A percentile compares a stretch with the other conserved stretches of the same genome.
phyloP scores from a whole-genome alignment of 345 rosid species.

The Gossypium turneri region DNA sequence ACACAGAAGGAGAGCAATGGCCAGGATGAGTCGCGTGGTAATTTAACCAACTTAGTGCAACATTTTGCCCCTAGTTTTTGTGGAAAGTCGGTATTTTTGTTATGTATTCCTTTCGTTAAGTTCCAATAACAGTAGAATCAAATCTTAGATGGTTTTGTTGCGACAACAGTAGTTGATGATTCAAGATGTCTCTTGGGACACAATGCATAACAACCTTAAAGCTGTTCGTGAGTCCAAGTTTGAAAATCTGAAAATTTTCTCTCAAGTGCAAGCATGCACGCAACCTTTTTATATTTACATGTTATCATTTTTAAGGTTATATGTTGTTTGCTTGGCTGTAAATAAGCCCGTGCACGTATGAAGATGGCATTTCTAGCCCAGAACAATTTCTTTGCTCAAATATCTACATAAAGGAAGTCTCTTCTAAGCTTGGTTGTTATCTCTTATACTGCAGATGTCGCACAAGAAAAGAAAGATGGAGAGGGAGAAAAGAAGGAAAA shows the following conservation, averaged over 20 bases:
- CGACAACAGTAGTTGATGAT: neutral
- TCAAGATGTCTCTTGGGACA: neutral
- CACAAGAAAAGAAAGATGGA: constrained; percentile 41
- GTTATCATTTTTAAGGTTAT: neutral
- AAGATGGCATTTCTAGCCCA: neutral
- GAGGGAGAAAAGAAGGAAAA: constrained; percentile 47
- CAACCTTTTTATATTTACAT: neutral
- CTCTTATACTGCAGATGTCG: constrained; percentile 26
- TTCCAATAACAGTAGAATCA: neutral
- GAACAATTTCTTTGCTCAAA: neutral
- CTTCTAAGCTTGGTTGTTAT: neutral
- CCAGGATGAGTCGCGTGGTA: constrained; percentile 50
- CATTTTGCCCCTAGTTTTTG: neutral
- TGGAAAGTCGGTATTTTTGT: neutral
- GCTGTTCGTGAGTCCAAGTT: neutral
- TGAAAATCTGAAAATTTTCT: neutral
- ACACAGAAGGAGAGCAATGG: constrained; percentile 44
- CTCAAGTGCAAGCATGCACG: neutral
- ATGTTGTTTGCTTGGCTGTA: neutral
- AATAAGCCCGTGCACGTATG: neutral
- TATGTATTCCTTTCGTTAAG: neutral
- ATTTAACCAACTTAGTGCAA: neutral
- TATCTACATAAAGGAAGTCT: neutral
- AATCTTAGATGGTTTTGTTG: neutral
- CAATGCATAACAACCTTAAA: neutral